These are phyloP conservation scores for Scutellaria barbata DNA, from an alignment of 257 asterid species.

Conservation along the genomic window DNA sequence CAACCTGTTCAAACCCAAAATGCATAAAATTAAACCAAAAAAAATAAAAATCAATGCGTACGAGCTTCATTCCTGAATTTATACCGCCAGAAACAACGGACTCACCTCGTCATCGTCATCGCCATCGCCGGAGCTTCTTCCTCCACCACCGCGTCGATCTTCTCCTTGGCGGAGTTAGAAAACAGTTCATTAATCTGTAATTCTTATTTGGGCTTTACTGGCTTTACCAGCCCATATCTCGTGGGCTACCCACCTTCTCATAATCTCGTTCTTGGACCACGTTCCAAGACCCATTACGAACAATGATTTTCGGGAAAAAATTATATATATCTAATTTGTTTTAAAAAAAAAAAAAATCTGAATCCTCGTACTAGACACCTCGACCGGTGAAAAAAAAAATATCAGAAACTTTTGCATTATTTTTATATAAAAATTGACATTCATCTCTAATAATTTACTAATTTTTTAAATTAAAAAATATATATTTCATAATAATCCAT, in stretches of 20 bases:
- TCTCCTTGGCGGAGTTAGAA: background rate
- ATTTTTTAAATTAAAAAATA: no score
- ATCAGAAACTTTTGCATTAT: no score
- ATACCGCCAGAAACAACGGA: background rate
- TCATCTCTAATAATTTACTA: no score
- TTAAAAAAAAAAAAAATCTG: no score
- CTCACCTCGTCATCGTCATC: conserved; percentile 36
- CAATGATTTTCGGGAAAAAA: background rate
- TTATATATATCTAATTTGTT: no score
- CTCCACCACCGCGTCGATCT: conserved; percentile 24
- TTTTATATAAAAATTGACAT: no score
- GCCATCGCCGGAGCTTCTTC: conserved; percentile 35
- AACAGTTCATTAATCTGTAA: background rate
- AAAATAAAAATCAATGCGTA: background rate
- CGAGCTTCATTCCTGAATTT: background rate
- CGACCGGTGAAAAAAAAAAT: no score
- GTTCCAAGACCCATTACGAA: conserved; percentile 17
- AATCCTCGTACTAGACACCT: no score
- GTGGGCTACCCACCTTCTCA: conserved; percentile 20
- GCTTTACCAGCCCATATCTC: background rate
- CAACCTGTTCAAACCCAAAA: conserved; percentile 39
- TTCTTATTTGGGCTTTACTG: conserved; percentile 23
- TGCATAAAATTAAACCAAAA: conserved; percentile 1
- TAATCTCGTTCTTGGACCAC: background rate
- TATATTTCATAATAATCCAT: no score